These are phyloP conservation scores for Picea engelmannii DNA, from an alignment of 83 land plant genomes.

Conservation along the genomic window DNA sequence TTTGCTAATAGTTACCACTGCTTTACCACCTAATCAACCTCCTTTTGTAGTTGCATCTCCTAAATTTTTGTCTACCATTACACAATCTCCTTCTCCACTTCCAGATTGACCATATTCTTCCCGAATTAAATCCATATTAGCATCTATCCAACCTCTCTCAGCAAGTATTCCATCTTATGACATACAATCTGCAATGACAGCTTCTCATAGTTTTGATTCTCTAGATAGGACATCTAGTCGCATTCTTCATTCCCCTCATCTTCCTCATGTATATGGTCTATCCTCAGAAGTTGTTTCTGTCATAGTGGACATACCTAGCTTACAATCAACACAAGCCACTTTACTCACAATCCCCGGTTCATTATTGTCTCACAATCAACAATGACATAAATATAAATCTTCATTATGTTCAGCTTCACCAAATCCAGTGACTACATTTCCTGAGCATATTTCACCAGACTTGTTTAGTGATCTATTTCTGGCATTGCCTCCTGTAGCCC, in stretches of 20 bases:
- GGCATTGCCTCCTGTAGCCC: not conserved
- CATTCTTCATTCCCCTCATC: not conserved
- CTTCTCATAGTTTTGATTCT: not conserved
- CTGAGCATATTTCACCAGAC: not conserved
- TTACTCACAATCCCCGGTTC: not conserved
- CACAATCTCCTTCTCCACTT: not conserved
- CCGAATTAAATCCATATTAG: not conserved
- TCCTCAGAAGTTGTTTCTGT: not conserved
- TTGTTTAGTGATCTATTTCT: not conserved
- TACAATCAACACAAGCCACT: not conserved
- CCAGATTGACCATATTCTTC: not conserved
- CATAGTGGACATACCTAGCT: not conserved
- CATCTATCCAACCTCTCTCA: not conserved
- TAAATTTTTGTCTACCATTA: no score
- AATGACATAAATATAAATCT: not conserved
- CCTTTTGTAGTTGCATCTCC: no score
- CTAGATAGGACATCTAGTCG: not conserved
- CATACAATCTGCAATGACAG: not conserved
- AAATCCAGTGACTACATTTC: not conserved
- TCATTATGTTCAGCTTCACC: not conserved
- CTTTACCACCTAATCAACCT: no score
- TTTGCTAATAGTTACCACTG: no score
- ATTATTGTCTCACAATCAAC: not conserved
- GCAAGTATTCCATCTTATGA: not conserved
- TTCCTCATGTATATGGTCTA: not conserved